phyloP scores from a whole-genome alignment of 2,329 filamentous ascomycete species.

The Teratosphaeriaceae sp. region DNA sequence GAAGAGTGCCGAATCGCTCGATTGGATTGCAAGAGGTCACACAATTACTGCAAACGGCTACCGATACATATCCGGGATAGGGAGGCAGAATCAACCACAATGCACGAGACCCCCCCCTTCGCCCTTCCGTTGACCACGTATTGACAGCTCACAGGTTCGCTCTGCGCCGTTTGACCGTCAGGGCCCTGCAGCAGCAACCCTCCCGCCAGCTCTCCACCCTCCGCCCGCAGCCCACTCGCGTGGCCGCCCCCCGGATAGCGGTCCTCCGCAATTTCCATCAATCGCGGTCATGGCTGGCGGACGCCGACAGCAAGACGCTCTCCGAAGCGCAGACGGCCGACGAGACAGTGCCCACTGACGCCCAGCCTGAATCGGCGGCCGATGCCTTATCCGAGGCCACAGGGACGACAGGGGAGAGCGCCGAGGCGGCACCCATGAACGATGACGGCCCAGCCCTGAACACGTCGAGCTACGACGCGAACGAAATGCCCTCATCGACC shows the following conservation, averaged over 20 bases:
- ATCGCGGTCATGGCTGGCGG: constrained; percentile 29
- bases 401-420: constrained; percentile 3
- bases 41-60: too few relatives aligned
- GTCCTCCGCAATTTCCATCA: constrained; percentile 32
- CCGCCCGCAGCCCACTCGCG: constrained; percentile 19
- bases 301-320: constrained; percentile 32
- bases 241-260: constrained; percentile 29
- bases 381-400: constrained; percentile 22
- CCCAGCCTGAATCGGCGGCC: constrained; percentile 18
- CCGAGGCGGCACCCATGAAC: constrained; percentile 8
- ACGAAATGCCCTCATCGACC: constrained; percentile 4
- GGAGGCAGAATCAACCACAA: background rate
- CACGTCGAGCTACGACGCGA: constrained; percentile 6
- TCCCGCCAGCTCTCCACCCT: constrained; percentile 37
- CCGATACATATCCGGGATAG: too few relatives aligned
- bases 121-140: too few relatives aligned
- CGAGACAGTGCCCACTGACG: constrained; percentile 28
- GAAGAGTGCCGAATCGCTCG: too few relatives aligned
- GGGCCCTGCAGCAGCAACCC: constrained; percentile 45
- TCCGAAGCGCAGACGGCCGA: constrained; percentile 27
- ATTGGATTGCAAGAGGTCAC: too few relatives aligned
- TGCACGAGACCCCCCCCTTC: too few relatives aligned
- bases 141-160: constrained; percentile 53
- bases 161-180: constrained; percentile 52
- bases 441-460: constrained; percentile 6